Conservation (phyloP, 805 yeast species). For the Teunomyces aglyptinius region DNA sequence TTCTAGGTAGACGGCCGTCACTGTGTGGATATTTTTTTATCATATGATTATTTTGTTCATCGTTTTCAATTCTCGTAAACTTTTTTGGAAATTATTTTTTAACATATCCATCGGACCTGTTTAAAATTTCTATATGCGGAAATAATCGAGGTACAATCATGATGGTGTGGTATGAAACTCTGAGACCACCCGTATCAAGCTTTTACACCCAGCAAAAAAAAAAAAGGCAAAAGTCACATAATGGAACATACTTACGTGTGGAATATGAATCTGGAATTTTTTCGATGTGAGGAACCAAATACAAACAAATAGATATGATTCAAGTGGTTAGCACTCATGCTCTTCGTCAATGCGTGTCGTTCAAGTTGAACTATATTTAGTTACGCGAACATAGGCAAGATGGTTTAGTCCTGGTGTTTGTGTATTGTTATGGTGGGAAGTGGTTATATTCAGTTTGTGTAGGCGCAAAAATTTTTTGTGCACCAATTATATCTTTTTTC, state of each 20-base stretch:
- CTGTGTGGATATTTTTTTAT: neutral
- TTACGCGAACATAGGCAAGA: neutral
- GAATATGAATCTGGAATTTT: neutral
- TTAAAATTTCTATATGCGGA: conserved; percentile 1
- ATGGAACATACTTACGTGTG: neutral
- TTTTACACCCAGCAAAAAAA: neutral
- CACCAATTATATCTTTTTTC: neutral
- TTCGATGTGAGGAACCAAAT: neutral
- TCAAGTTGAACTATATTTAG: neutral
- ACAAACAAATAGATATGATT: neutral
- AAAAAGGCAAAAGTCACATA: neutral
- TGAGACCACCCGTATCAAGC: neutral
- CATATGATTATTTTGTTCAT: neutral
- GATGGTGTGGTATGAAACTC: neutral
- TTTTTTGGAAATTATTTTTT: neutral
- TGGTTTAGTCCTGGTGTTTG: neutral
- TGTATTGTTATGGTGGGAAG: neutral
- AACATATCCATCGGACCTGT: neutral
- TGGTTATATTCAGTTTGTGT: neutral
- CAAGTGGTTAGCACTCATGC: neutral
- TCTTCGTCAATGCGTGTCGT: neutral
- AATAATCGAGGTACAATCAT: conserved; percentile 2
- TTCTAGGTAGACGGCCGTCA: neutral
- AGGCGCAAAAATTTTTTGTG: neutral
- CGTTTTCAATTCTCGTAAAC: conserved; percentile 2